A percentile compares a stretch with the other conserved stretches of the same genome.
Conservation (phyloP, 2,329 filamentous ascomycete genomes). For the Ciborinia camelliae region DNA sequence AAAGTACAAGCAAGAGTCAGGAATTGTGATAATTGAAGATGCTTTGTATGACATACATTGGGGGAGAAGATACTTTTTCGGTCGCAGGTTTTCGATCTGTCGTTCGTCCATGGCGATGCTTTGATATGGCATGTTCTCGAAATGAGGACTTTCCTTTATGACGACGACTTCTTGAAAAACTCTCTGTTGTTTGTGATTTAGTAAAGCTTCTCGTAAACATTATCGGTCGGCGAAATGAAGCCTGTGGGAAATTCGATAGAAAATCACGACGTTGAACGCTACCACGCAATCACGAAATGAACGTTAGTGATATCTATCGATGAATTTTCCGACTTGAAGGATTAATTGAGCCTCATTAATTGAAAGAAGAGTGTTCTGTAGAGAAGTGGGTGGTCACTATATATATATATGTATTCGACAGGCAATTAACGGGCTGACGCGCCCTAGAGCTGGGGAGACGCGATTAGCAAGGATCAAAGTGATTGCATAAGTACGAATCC, state of each 20-base stretch:
- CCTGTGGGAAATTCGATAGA: not conserved
- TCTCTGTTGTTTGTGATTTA: constrained; percentile 35
- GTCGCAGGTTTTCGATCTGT: constrained; percentile 28
- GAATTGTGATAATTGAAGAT: constrained; percentile 18
- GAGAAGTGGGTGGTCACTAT: constrained; percentile 7
- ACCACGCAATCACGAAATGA: not conserved
- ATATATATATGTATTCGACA: constrained; percentile 11
- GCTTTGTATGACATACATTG: constrained; percentile 27
- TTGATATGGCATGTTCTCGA: constrained; percentile 39
- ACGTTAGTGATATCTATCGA: not conserved
- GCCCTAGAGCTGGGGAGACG: constrained; percentile 3
- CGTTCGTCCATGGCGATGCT: constrained; percentile 34
- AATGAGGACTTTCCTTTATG: constrained; percentile 35
- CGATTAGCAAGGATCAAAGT: constrained; percentile 5
- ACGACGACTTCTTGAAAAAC: constrained; percentile 35
- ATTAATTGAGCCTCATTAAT: constrained; percentile 8
- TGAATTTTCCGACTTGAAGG: not conserved
- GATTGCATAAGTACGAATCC: constrained; percentile 3
- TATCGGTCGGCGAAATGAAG: constrained; percentile 9
- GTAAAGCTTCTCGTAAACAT: constrained; percentile 34
- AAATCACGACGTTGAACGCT: constrained; percentile 8
- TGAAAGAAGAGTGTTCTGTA: not conserved
- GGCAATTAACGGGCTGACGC: constrained; percentile 15
- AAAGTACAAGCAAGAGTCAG: constrained; percentile 21
- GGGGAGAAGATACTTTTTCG: constrained; percentile 30